phyloP scores from a whole-genome alignment of 805 yeast species.

The Cyberlindnera sargentensis region DNA sequence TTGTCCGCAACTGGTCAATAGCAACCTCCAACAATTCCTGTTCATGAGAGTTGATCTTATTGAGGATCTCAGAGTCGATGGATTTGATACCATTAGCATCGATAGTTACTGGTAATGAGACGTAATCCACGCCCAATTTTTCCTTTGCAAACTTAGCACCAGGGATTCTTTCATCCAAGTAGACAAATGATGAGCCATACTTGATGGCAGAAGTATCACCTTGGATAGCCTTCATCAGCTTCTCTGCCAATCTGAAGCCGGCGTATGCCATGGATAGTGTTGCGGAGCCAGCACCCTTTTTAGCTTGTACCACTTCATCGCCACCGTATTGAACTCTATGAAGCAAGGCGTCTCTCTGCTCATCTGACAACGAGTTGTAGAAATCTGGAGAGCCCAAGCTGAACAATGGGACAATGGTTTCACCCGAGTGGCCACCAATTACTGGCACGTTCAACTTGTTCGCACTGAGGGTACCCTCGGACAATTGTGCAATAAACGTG shows the following conservation, averaged over 20 bases:
- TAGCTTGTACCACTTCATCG: conserved; percentile 83
- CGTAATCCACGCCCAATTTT: conserved; percentile 6
- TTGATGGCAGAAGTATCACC: conserved; percentile 35
- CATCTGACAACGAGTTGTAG: conserved; percentile 38
- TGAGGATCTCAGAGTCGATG: conserved; percentile 16
- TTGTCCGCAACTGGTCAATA: conserved; percentile 15
- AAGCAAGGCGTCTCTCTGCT: conserved; percentile 51
- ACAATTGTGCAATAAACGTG: conserved; percentile 34
- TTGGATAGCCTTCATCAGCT: conserved; percentile 48
- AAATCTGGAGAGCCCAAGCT: conserved; percentile 42
- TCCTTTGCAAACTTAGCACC: conserved; percentile 18
- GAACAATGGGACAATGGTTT: conserved; percentile 71
- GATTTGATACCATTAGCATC: conserved; percentile 19
- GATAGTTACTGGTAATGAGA: conserved; percentile 21
- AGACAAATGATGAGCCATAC: conserved; percentile 35
- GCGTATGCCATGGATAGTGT: conserved; percentile 85
- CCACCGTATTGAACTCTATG: conserved; percentile 84
- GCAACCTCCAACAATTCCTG: conserved; percentile 17
- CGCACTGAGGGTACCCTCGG: conserved; percentile 10
- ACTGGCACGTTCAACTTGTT: conserved; percentile 46
- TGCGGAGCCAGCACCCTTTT: conserved; percentile 79
- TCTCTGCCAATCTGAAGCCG: conserved; percentile 67
- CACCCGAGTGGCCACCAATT: conserved; percentile 85
- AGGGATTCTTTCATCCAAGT: conserved; percentile 38
- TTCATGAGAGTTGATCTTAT: conserved; percentile 17